These are phyloP conservation scores for Cryptosporidium sp. DNA, from an alignment of 169 alveolate species.

Conservation along the genomic window DNA sequence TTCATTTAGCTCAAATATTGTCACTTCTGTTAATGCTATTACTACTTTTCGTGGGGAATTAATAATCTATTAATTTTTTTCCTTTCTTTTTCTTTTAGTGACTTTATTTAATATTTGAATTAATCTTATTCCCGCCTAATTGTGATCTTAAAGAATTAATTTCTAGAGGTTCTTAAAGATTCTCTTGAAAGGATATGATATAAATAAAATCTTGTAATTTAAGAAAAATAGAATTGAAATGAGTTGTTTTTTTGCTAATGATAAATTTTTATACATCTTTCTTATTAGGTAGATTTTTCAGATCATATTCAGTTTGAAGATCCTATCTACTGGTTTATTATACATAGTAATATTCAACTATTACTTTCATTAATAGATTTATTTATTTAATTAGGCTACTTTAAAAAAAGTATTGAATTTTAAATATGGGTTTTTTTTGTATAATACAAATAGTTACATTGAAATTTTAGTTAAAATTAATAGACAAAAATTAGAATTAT, in stretches of 20 bases:
- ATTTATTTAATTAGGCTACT: no score
- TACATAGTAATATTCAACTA: no score
- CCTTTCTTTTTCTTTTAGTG: not conserved
- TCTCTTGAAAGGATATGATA: not conserved
- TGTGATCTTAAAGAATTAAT: not conserved
- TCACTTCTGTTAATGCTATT: not conserved
- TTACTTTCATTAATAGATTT: no score
- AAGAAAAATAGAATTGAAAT: not conserved
- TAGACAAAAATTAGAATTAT: no score
- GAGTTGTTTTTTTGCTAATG: not conserved
- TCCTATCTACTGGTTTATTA: no score
- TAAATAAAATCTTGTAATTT: not conserved
- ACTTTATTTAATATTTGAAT: not conserved
- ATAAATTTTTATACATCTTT: no score
- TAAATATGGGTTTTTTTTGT: no score
- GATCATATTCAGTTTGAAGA: not conserved
- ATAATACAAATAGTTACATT: no score
- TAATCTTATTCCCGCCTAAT: not conserved
- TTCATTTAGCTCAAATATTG: conserved; percentile 33
- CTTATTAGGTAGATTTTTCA: no score
- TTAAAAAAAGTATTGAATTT: no score
- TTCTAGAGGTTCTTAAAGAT: not conserved
- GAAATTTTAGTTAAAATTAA: no score
- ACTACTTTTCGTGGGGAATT: not conserved
- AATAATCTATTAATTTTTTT: not conserved